Evolutionary conservation across 2,329 filamentous ascomycete species (phyloP), one percentile per base, ranked within the genome.

Genomic region (Penicillium rolfsii): DNA sequence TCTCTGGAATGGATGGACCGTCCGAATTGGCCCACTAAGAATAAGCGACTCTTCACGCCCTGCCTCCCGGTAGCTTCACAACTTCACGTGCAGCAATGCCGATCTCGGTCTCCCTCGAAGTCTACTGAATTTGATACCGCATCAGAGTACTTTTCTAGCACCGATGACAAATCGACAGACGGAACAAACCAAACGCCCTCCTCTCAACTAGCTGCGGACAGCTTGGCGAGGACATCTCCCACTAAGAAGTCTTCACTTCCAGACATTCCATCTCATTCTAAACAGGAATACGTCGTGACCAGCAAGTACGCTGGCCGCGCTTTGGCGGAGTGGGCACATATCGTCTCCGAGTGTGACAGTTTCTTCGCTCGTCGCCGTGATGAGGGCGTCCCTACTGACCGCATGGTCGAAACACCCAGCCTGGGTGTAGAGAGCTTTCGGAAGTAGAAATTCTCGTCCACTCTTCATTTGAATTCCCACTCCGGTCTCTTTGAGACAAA

Each of bases 1-100:
- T 88, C 86, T 1, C 77, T 90, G n/a, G 87, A 90, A 71, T 88
- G 83, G 81, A 81, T 84, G 52, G 84, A 86, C 59, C 82, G 83
- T 69, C 75, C 83, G 71, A 72, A 81, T 67, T 74, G 77, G 72
- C 62, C 83, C 67, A 73, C 79, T 73, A 74, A 83, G 75, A 74
- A 85, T 80, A 78, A 78, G 74, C 81, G 82, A 5, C 77, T 89
- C 6, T 79, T 79, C 55, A 80, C 83, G 8, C 87, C 87, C 1
- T 80, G 81, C 43, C 79, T 89, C 12, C 86, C 87, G 0, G 74
- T 82, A 11, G 81, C 82, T 8, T 84, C 85, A 1, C 84, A 87
- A 64, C 67, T 79, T 22, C 78, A 83, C 41, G 73, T 88, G 22
- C 82, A 85, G 62, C 70, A 74, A 12, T 70, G 68, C 5, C 71